These are phyloP conservation scores for Alternaria angustiovoidea DNA, from an alignment of 2,329 filamentous ascomycete species.

Conservation along the genomic window DNA sequence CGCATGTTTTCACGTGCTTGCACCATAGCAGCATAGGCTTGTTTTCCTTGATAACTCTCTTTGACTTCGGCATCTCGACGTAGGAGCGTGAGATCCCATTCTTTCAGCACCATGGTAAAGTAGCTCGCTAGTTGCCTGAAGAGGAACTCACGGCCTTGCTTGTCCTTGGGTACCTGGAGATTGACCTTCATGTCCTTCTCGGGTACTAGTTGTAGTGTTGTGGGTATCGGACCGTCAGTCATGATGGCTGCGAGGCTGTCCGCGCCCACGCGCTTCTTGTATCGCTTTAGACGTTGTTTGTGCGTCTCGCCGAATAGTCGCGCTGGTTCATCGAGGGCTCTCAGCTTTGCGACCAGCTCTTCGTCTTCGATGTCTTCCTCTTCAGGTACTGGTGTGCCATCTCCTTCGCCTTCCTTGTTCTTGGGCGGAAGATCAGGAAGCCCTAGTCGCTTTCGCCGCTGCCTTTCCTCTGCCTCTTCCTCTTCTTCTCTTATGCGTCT, in stretches of 20 bases:
- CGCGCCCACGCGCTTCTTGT: conserved; percentile 66
- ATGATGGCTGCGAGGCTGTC: conserved; percentile 57
- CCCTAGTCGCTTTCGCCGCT: conserved; percentile 77
- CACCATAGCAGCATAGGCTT: conserved; percentile 83
- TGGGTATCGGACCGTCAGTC: conserved; percentile 83
- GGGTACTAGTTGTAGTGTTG: conserved; percentile 78
- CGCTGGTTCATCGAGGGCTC: conserved; percentile 75
- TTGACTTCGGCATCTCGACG: conserved; percentile 65
- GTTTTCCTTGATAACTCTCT: conserved; percentile 79
- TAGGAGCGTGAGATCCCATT: conserved; percentile 83
- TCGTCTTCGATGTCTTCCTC: conserved; percentile 74
- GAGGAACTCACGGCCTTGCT: conserved; percentile 72
- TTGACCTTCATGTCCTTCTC: conserved; percentile 88
- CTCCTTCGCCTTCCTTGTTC: conserved; percentile 57
- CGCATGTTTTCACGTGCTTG: conserved; percentile 88
- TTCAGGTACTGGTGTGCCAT: conserved; percentile 50
- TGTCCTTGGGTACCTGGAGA: conserved; percentile 68
- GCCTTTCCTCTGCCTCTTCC: conserved; percentile 76
- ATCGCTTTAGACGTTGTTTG: conserved; percentile 72
- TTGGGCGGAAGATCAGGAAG: conserved; percentile 74
- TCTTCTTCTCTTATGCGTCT: conserved; percentile 72
- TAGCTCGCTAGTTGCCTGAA: conserved; percentile 91
- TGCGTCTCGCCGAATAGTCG: conserved; percentile 84
- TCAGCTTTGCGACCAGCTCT: conserved; percentile 72
- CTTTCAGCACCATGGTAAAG: conserved; percentile 92